Conservation (phyloP, 441 rosid species). For the Erodium moschatum region DNA sequence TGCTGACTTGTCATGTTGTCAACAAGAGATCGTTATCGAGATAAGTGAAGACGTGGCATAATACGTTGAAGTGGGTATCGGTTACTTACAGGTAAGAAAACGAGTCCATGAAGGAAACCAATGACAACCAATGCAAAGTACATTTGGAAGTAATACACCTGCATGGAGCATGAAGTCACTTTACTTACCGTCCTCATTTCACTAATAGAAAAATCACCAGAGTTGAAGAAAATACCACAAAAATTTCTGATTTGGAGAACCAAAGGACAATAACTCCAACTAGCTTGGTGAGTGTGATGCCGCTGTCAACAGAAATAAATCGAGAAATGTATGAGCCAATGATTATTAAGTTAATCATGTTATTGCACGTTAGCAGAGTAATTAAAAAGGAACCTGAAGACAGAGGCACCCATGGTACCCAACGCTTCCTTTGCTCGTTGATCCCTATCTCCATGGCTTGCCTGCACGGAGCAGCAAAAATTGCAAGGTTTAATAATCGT, state of each 20-base stretch:
- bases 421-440: conserved; percentile 51
- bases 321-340: no score
- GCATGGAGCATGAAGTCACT: conserved; percentile 22
- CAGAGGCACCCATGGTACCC: conserved; percentile 70
- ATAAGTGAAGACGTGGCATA: conserved; percentile 9
- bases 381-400: conserved; percentile 45
- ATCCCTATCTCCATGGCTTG: conserved; percentile 47
- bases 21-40: no score
- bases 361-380: background rate
- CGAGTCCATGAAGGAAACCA: conserved; percentile 67
- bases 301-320: conserved; percentile 33
- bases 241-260: conserved; percentile 62
- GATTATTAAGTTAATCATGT: no score
- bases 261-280: conserved; percentile 65
- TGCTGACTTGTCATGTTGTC: no score
- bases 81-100: conserved; percentile 62
- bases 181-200: background rate
- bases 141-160: conserved; percentile 74
- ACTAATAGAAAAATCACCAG: no score
- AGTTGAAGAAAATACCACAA: conserved; percentile 37
- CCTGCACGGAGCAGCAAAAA: conserved; percentile 28
- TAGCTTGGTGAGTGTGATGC: conserved; percentile 67
- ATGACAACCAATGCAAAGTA: conserved; percentile 59
- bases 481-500: background rate
- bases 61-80: background rate